Evolutionary conservation across 768 basidiomycete genomes (phyloP).

Genomic region (Boletus vermiculosoides): DNA sequence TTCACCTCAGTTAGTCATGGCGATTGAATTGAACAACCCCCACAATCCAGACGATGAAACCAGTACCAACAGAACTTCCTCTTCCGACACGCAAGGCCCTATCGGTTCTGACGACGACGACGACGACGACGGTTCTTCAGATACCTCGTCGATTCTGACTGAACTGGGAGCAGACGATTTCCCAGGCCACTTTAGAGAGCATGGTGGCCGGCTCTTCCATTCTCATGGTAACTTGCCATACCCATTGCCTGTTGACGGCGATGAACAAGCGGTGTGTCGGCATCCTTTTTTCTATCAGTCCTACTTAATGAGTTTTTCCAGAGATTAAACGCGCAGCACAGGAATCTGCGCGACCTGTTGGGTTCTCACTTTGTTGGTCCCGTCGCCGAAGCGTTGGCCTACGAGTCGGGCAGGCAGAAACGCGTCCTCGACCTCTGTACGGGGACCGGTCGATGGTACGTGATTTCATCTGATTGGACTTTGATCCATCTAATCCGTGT

Average conservation of each 20-base stretch:
- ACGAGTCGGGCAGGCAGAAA: slow-evolving; percentile 40
- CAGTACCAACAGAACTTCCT: slow-evolving; percentile 10
- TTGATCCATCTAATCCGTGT: slow-evolving; percentile 18
- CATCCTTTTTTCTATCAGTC: background rate
- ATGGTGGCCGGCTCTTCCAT: slow-evolving; percentile 63
- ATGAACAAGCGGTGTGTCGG: slow-evolving; percentile 61
- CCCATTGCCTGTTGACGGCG: slow-evolving; percentile 68
- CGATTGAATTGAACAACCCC: slow-evolving; percentile 28
- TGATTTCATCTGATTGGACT: slow-evolving; percentile 20
- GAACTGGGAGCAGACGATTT: slow-evolving; percentile 56
- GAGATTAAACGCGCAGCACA: slow-evolving; percentile 55
- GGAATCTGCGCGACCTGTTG: slow-evolving; percentile 47
- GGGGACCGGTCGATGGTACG: slow-evolving; percentile 72
- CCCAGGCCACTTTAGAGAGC: slow-evolving; percentile 57
- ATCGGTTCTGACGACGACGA: slow-evolving; percentile 25
- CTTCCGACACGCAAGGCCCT: slow-evolving; percentile 7
- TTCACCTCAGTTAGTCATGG: slow-evolving; percentile 20
- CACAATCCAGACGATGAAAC: slow-evolving; percentile 20
- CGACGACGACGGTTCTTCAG: slow-evolving; percentile 40
- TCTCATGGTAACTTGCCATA: slow-evolving; percentile 63
- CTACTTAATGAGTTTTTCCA: slow-evolving; percentile 25
- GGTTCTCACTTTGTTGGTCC: slow-evolving; percentile 62
- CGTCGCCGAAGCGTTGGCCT: slow-evolving; percentile 49
- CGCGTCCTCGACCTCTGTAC: slow-evolving; percentile 74
- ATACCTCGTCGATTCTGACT: slow-evolving; percentile 42